phyloP scores from a whole-genome alignment of 441 rosid genomes.

The Erodium trifolium region DNA sequence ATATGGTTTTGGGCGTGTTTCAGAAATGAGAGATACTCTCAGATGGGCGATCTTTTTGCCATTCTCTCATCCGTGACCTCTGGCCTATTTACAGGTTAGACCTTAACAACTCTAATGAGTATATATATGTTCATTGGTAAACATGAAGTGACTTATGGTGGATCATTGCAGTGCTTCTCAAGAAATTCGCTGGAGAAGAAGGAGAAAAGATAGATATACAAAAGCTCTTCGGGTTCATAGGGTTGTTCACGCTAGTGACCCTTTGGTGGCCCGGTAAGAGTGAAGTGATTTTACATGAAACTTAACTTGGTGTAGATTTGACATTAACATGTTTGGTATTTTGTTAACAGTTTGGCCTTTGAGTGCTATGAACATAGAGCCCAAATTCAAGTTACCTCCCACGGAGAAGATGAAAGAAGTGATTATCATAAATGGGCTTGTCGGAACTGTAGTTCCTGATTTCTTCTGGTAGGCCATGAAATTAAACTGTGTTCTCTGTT shows the following conservation, averaged over 20 bases:
- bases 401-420: constrained; percentile 25
- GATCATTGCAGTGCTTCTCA: constrained; percentile 32
- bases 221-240: constrained; percentile 37
- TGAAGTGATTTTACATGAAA: neutral
- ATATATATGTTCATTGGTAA: no score
- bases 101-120: neutral
- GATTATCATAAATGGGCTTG: constrained; percentile 29
- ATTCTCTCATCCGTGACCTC: constrained; percentile 34
- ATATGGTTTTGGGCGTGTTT: constrained; percentile 4
- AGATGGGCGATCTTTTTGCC: constrained; percentile 36
- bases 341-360: constrained; percentile 36
- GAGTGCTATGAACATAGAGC: constrained; percentile 34
- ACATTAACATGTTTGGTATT: neutral
- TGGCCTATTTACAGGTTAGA: constrained; percentile 36
- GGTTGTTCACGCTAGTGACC: constrained; percentile 28
- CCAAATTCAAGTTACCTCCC: constrained; percentile 32
- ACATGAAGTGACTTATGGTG: neutral
- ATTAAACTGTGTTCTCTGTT: neutral
- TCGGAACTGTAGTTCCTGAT: constrained; percentile 35
- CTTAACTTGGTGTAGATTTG: neutral
- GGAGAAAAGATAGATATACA: constrained; percentile 41
- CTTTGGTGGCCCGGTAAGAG: constrained; percentile 50
- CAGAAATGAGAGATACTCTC: constrained; percentile 26
- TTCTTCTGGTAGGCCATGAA: constrained; percentile 30
- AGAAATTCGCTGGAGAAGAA: constrained; percentile 35